Base-by-base conservation (phyloP, 176 grass and related monocot species). In the Poa pratensis region DNA sequence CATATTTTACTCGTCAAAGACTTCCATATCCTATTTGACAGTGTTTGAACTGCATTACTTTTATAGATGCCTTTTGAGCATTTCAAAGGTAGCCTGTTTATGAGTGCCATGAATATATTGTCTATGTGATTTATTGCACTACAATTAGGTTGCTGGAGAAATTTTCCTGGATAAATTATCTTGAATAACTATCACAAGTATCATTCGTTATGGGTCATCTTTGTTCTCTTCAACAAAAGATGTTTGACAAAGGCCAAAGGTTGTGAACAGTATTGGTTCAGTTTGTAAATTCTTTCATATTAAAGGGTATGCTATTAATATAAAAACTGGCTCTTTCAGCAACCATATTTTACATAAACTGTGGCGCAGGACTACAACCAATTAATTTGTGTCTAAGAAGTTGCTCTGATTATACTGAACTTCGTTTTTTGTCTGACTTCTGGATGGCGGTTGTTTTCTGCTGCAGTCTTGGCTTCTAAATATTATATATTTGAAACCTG, bases 361-460 rank as follows among this genome's bases (percentile, higher is more conserved):
- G 14, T 16, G 26, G 26, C 2, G 5, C 12, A 64, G 23, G 61
- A 64, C 26, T 64, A 64, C 61, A 64, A 64, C 61, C 61, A 64
- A 64, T 64, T 30, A 64, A 16, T 64, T 26, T 30, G 26, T 64
- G 26, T 64, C 12, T 73, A n/a, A 71, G n/a, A 78, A 78, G 63
- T 75, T 52, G 60, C 65, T 88, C 66, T 50, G 54, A 71, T 40
- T 88, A 84, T 48, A 73, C 5, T 24, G 32, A 64, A 54, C 30
- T 64, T 40, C 67, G 8, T 72, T 9, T 52, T 83, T 70, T 84
- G 32, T 23, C 49, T 76, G 35, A 76, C 70, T 52, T 87, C 79
- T 87, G 86, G 82, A 10, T 87, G 71, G 28, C 24, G 35, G 49
- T 77, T 23, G 20, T 81, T 88, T 88, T 83, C 4, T 0, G 69